phyloP scores from a whole-genome alignment of 2,329 filamentous ascomycete genomes.

The Xylaria multiplex region DNA sequence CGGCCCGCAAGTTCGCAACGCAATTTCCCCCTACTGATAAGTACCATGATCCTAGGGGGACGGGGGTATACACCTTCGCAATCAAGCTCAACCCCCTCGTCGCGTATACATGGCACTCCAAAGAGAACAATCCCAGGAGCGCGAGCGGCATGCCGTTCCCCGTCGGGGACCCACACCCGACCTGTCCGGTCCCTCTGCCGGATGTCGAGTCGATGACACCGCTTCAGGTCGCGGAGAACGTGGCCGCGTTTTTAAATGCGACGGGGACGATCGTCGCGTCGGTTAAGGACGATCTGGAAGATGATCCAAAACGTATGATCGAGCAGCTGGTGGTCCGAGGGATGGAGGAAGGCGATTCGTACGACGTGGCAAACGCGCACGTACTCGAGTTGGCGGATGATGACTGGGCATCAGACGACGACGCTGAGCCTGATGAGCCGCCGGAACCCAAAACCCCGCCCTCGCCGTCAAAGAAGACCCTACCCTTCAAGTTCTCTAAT shows the following conservation, averaged over 20 bases:
- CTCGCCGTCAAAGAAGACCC: too few relatives aligned
- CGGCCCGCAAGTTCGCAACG: background rate
- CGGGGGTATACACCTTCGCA: background rate
- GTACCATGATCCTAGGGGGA: background rate
- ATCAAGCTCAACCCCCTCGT: conserved; percentile 5
- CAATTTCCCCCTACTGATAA: background rate
- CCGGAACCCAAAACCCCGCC: too few relatives aligned
- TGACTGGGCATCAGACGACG: background rate
- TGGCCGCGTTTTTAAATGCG: background rate
- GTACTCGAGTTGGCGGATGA: background rate
- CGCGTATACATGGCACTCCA: background rate
- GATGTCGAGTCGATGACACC: background rate
- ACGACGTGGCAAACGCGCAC: background rate
- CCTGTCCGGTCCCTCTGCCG: background rate
- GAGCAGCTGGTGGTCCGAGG: background rate
- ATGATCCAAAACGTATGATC: background rate
- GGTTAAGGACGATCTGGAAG: background rate
- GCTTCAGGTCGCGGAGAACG: background rate
- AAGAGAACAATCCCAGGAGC: background rate
- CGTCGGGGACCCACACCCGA: background rate
- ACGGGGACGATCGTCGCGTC: background rate
- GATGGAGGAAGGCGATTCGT: background rate
- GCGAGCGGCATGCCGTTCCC: background rate
- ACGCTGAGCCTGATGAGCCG: background rate
- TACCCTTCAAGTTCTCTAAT: too few relatives aligned